phyloP scores from a whole-genome alignment of 345 rosid species.

The Cardiospermum halicacabum region DNA sequence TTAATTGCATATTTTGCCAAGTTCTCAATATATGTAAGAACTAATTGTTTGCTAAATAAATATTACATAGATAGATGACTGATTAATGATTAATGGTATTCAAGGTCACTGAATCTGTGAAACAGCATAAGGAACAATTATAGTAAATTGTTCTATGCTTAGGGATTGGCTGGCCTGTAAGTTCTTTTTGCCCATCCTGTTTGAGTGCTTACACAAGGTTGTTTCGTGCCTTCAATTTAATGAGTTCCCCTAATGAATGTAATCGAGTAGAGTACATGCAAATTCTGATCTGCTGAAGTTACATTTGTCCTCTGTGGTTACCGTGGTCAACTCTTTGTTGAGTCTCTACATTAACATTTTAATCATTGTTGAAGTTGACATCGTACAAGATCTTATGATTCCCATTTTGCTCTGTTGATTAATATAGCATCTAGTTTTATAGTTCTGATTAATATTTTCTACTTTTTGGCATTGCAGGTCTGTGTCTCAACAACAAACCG shows the following conservation, averaged over 20 bases:
- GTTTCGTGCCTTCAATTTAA: background rate
- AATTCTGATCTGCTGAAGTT: background rate
- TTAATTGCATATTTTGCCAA: too few species aligned
- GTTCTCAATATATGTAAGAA: too few species aligned
- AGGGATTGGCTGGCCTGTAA: background rate
- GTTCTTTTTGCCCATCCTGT: background rate
- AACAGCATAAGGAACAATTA: background rate
- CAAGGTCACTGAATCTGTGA: background rate
- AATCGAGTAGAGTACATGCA: background rate
- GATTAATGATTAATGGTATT: background rate
- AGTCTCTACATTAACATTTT: too few species aligned
- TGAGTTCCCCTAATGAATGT: background rate
- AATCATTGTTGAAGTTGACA: too few species aligned
- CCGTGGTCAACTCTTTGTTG: background rate
- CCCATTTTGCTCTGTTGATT: too few species aligned
- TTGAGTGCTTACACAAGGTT: background rate
- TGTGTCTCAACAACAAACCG: constrained; percentile 86
- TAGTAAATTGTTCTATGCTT: background rate
- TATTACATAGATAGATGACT: background rate
- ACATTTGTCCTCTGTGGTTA: background rate
- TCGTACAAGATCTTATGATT: too few species aligned
- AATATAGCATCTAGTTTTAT: background rate
- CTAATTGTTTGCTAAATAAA: too few species aligned
- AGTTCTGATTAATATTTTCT: background rate
- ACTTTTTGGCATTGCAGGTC: constrained; percentile 33